These are phyloP conservation scores for Apiospora kogelbergensis DNA, from an alignment of 2,329 filamentous ascomycete species.

Conservation along the genomic window DNA sequence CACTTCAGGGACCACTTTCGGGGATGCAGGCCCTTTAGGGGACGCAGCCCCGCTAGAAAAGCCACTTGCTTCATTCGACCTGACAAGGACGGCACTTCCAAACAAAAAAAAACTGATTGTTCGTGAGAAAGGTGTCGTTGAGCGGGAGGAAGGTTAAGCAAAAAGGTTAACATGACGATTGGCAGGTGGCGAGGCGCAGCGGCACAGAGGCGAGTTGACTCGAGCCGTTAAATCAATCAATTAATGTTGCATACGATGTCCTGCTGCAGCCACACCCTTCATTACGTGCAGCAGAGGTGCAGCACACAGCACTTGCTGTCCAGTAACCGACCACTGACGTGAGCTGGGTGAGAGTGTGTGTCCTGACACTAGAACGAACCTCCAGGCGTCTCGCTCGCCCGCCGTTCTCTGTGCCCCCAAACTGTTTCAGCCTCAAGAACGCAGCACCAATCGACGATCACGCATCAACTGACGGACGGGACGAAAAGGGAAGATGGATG, in stretches of 20 bases:
- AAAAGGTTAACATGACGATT: too few relatives aligned
- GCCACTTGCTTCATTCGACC: background rate
- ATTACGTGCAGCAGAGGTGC: too few relatives aligned
- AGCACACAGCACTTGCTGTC: too few relatives aligned
- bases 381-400: background rate
- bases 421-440: constrained; percentile 24
- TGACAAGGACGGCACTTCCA: background rate
- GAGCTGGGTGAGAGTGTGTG: too few relatives aligned
- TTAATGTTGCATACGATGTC: background rate
- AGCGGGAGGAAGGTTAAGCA: background rate
- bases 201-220: background rate
- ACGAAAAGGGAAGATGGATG: background rate
- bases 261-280: too few relatives aligned
- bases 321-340: too few relatives aligned
- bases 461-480: constrained; percentile 12
- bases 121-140: background rate
- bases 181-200: background rate
- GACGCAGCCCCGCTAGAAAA: background rate
- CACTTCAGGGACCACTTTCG: background rate
- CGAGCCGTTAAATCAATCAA: background rate
- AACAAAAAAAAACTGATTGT: background rate
- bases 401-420: constrained; percentile 10
- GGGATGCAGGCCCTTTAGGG: too few relatives aligned
- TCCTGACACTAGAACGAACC: background rate
- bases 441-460: constrained; percentile 23